Evolutionary conservation across 768 basidiomycete genomes (phyloP), one percentile per base, ranked within the genome.

Genomic region (Thelephora ganbajun): DNA sequence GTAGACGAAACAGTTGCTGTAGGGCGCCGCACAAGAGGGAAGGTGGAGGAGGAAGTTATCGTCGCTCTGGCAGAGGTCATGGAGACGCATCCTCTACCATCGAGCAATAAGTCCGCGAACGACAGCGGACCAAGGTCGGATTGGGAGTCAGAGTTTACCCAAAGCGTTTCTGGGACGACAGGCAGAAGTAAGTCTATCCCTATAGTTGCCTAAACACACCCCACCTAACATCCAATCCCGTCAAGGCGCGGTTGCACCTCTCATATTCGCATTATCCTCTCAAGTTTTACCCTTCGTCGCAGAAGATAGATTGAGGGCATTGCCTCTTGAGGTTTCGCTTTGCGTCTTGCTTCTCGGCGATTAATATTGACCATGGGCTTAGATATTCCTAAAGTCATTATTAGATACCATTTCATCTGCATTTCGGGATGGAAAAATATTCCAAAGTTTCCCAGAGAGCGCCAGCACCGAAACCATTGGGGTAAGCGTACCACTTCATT

Each of bases 41-140:
- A 56, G 37, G 70, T 80, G 9, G 80, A 88, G 59, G 73, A 81
- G 47, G 80, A 84, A 55, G 59, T 77, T 20, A 66, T 87, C 26
- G 66, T 89, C 22, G 74, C 81, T 2, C 66, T 86, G 22, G 84
- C 86, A 6, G 84, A 87, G 57, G 72, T 82, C 19, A 73, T 87
- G 59, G 84, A 87, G 53, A 62, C 71, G 11, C 77, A 80, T 51
- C 54, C 57, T 14, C 58, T 48, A 11, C 53, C 46, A 19, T 47
- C 49, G 4, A 48, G 57, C 6, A 62, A 66, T 4, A 61, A 30
- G 9, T 9, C 9, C 26, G 26, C 26, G 26, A 30, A 30, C 9
- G 9, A 30, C 9, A 4, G 9, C 9, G 26, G 26, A 30, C 26
- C 5, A 30, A 30, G 26, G 26, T 30, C 59, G 43, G 67, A 66